Base-by-base conservation (phyloP, 805 yeast species). In the Yarrowia hollandica region DNA sequence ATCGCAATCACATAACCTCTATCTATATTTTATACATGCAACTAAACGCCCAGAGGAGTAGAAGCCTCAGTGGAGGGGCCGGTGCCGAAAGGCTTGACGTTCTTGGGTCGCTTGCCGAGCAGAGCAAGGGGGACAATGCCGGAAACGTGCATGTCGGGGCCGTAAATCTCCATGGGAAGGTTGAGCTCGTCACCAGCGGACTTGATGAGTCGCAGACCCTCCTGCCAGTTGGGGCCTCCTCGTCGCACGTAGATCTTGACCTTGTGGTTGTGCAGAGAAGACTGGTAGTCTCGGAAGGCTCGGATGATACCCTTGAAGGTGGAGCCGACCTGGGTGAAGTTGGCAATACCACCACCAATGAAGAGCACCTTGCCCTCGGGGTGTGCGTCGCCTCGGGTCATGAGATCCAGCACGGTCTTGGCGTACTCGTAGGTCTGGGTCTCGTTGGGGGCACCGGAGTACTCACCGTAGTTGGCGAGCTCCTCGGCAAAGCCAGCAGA, bases 161-260 rank as follows among this genome's bases (percentile, higher is more conserved):
- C 79, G 64, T 71, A 75, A 60, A 76, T 73, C 68, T 75, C 79
- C 79, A 75, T 76, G 33, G 77, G 76, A 61, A 75, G 65, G 37
- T 72, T 74, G 16, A 76, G 72, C 64, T 75, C 79, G 66, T 76
- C 76, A 46, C 79, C 77, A 42, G 77, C 75, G 54, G 69, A 66
- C 68, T 71, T 74, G 69, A 75, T 71, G 56, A 76, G 71, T 30
- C 78, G 73, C 60, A 75, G 71, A 62, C 79, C 79, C 66, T 75
- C 79, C 66, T 75, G 79, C 78, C 79, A 75, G 71, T 75, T 75
- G 55, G 79, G 79, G 34, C 79, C 79, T 41, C 79, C 79, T 31
- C 79, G 74, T 60, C 79, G 75, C 52, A 76, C 75, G 64, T 67
- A 75, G 64, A 75, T 74, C 52, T 67, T 63, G 41, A 76, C 79